Conservation (phyloP, 768 basidiomycete species). For the Mycena metata region DNA sequence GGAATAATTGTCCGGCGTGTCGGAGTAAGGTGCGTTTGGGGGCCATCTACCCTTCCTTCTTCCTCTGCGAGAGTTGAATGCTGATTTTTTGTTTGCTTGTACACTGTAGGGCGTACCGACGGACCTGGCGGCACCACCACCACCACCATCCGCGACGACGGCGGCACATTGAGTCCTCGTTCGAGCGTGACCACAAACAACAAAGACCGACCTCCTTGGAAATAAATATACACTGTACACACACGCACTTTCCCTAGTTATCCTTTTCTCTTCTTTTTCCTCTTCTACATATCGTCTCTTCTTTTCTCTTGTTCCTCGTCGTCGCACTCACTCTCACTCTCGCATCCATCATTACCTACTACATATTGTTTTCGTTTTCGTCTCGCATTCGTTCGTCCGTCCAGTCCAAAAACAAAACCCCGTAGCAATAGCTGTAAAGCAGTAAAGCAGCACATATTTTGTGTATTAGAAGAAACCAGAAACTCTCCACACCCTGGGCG, state of each 20-base stretch:
- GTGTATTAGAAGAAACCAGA: neutral
- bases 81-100: neutral
- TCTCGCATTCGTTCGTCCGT: neutral
- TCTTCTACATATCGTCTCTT: too few species aligned
- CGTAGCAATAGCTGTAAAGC: neutral
- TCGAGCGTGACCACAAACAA: too few species aligned
- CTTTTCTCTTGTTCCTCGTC: too few species aligned
- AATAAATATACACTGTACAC: too few species aligned
- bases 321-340: too few species aligned
- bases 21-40: slow-evolving; percentile 71
- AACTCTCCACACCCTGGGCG: too few species aligned
- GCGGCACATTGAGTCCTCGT: neutral
- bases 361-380: neutral
- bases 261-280: too few species aligned
- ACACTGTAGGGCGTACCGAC: slow-evolving; percentile 26
- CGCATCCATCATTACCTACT: too few species aligned
- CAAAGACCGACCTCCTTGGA: neutral
- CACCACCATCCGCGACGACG: neutral
- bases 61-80: too few species aligned
- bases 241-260: too few species aligned
- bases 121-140: neutral
- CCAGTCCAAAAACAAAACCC: too few species aligned
- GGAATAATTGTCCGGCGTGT: slow-evolving; percentile 95
- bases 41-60: too few species aligned
- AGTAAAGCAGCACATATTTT: neutral